Evolutionary conservation across 75 land plant species (phyloP), one percentile per base, ranked within the genome.

Genomic region (Pinus taeda): DNA sequence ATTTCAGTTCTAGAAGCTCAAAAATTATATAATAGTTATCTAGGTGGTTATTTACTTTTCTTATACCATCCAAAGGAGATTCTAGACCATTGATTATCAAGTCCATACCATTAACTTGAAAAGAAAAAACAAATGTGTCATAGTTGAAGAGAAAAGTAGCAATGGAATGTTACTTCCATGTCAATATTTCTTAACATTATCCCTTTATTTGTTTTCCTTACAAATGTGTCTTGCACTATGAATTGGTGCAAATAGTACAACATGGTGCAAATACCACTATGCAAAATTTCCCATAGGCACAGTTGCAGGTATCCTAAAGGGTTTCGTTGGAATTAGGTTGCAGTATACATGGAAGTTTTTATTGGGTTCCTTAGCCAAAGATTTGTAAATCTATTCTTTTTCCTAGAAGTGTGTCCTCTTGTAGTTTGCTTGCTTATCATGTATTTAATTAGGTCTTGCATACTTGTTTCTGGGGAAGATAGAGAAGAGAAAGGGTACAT

Each of bases 211-310:
- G 39, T 37, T 37, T 1, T 37, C 39, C 5, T 26, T 42, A 59
- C 84, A 85, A 80, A 81, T 85, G 80, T 78, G 81, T 42, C 12
- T 82, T 15, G 74, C 85, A 18, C 57, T 77, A 20, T 30, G 56
- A 33, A 29, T 82, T 21, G 84, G 86, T 15, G 60, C 85, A n/a
- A 85, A 85, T 26, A 82, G 84, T 20, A 62, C 84, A 73, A 78
- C 84, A 5, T 85, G 78, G 77, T 78, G 81, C 71, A 82, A 82
- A 65, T 20, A 85, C 87, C 15, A 71, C 42, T 66, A 82, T 85
- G 85, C 74, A 85, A 42, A 82, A 82, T 71, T 85, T 85, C 56
- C 85, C 87, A 33, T 80, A 66, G 84, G 87, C 60, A 78, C 80
- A 6, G 78, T 85, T 24, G 85, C 67, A 4, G 87, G 87, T 8